Conservation (phyloP, 306 rosid species). For the Malus sylvestris region DNA sequence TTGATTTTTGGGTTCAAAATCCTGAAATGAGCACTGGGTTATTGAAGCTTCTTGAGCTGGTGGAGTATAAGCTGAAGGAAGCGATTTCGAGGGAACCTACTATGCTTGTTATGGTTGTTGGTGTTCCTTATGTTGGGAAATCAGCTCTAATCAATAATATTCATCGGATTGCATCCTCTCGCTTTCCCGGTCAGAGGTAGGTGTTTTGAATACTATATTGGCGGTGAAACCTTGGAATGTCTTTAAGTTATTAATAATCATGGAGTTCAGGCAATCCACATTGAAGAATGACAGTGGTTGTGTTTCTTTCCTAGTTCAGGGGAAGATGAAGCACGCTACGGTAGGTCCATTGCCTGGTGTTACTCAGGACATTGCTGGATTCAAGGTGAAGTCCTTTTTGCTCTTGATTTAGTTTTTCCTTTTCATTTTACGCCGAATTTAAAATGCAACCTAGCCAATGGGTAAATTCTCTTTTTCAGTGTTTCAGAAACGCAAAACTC, state of each 20-base stretch:
- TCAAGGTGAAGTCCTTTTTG: conserved; percentile 36
- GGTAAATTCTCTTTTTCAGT: neutral
- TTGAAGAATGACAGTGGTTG: conserved; percentile 8
- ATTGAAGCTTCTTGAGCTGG: conserved; percentile 63
- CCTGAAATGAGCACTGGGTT: neutral
- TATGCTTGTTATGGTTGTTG: conserved; percentile 87
- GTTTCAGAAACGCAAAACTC: too few species aligned
- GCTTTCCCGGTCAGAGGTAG: conserved; percentile 50
- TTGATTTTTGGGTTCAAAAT: neutral
- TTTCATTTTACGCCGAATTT: neutral
- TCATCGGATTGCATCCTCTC: conserved; percentile 69
- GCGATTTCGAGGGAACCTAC: conserved; percentile 72
- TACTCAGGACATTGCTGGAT: conserved; percentile 94
- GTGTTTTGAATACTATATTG: neutral
- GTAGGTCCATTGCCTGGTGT: conserved; percentile 95
- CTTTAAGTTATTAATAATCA: neutral
- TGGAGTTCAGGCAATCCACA: conserved; percentile 6
- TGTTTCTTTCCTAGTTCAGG: conserved; percentile 55
- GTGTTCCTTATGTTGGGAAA: conserved; percentile 91
- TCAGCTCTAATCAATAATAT: conserved; percentile 80
- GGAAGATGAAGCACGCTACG: conserved; percentile 75
- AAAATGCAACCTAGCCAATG: neutral
- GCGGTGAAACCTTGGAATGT: neutral
- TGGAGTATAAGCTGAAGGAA: conserved; percentile 77
- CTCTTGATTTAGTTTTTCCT: neutral